Conservation (phyloP, 768 basidiomycete species). For the Mycena metata region DNA sequence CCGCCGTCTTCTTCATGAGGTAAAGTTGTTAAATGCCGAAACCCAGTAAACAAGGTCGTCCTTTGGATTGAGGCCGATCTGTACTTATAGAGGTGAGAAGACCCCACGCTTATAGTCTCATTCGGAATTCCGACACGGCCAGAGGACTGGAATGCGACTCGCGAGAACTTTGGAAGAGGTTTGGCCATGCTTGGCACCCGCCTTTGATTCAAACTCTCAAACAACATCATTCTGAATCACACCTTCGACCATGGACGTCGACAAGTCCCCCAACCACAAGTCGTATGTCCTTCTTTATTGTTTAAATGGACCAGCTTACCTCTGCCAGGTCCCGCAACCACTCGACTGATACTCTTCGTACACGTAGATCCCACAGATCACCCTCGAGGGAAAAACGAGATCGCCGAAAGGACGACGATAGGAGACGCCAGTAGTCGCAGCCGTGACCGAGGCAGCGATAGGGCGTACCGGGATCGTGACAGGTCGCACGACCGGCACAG, state of each 20-base stretch:
- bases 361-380: conserved; percentile 80
- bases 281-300: conserved; percentile 60
- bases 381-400: conserved; percentile 74
- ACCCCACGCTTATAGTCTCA: no score
- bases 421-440: conserved; percentile 75
- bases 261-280: conserved; percentile 69
- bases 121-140: no score
- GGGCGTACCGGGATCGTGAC: conserved; percentile 63
- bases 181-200: conserved; percentile 55
- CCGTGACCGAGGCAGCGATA: conserved; percentile 69
- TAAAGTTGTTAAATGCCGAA: no score
- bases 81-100: no score
- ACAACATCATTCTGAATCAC: conserved; percentile 31
- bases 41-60: no score
- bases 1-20: no score
- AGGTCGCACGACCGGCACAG: conserved; percentile 69
- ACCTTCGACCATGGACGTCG: conserved; percentile 73
- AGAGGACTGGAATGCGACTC: no score
- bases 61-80: no score
- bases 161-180: no score
- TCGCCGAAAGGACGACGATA: conserved; percentile 70
- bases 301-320: conserved; percentile 4
- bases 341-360: conserved; percentile 83
- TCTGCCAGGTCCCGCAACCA: conserved; percentile 73
- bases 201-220: conserved; percentile 16